phyloP scores from a whole-genome alignment of 2,329 filamentous ascomycete species.

The Fragosphaeria purpurea region DNA sequence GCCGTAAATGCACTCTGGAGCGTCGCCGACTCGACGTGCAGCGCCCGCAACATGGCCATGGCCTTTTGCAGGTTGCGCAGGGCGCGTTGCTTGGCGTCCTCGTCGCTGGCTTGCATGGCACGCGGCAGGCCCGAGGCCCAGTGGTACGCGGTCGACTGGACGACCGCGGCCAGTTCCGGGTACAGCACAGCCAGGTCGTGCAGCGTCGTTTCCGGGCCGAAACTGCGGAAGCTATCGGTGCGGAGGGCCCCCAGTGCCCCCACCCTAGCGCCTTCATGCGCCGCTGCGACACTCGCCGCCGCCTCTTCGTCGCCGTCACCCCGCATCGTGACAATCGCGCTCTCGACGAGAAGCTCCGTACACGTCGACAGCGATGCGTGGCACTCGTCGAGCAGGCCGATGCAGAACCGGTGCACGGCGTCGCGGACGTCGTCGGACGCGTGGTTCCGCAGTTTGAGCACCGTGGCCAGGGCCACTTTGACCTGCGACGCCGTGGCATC shows the following conservation, averaged over 20 bases:
- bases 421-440: slow-evolving; percentile 57
- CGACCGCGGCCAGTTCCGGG: slow-evolving; percentile 38
- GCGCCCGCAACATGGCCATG: slow-evolving; percentile 52
- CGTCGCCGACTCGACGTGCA: slow-evolving; percentile 54
- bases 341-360: slow-evolving; percentile 65
- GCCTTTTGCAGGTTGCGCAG: slow-evolving; percentile 69
- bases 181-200: slow-evolving; percentile 45
- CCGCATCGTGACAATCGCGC: slow-evolving; percentile 58
- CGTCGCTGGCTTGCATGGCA: slow-evolving; percentile 75
- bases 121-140: slow-evolving; percentile 77
- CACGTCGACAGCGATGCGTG: slow-evolving; percentile 61
- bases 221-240: not conserved
- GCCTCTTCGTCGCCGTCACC: slow-evolving; percentile 25
- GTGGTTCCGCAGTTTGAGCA: slow-evolving; percentile 66
- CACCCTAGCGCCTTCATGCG: too few relatives aligned
- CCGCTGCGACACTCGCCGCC: not conserved
- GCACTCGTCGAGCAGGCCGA: slow-evolving; percentile 70
- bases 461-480: slow-evolving; percentile 67
- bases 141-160: slow-evolving; percentile 62
- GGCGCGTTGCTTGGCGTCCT: slow-evolving; percentile 60
- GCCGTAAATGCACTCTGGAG: slow-evolving; percentile 57
- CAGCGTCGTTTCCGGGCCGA: slow-evolving; percentile 25
- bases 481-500: slow-evolving; percentile 71
- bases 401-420: slow-evolving; percentile 60
- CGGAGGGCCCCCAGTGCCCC: slow-evolving; percentile 29